Conservation (phyloP, 2,329 filamentous ascomycete species). For the Fusarium guadeloupense region DNA sequence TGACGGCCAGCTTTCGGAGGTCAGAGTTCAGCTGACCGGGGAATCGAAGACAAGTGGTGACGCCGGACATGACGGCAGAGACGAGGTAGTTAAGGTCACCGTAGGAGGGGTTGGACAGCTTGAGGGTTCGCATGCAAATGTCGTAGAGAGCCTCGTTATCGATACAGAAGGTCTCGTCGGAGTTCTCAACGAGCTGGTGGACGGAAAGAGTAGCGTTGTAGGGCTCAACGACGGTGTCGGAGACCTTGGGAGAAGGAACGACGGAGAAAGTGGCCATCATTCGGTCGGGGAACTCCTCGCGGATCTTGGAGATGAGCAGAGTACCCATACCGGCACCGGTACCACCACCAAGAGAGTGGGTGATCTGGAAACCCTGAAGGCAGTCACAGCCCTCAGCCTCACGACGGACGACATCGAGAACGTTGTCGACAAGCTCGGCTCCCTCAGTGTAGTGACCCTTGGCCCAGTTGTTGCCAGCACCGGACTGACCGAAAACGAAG, state of each 20-base stretch:
- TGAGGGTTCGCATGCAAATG: conserved; percentile 99
- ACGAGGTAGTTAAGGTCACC: conserved; percentile 99
- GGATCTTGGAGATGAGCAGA: conserved; percentile 99
- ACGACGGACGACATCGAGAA: conserved; percentile 97
- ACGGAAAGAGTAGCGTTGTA: conserved; percentile 99
- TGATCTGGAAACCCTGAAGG: conserved; percentile 99
- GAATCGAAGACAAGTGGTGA: conserved; percentile 99
- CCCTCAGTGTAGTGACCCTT: conserved; percentile 99
- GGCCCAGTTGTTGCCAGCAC: conserved; percentile 99
- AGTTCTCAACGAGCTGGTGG: conserved; percentile 99
- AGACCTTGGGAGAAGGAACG: conserved; percentile 98
- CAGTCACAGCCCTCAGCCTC: conserved; percentile 99
- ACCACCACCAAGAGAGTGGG: conserved; percentile 99
- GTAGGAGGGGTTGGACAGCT: conserved; percentile 98
- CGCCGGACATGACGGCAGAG: conserved; percentile 99
- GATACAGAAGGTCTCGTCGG: conserved; percentile 99
- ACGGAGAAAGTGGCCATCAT: conserved; percentile 99
- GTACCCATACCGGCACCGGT: conserved; percentile 99
- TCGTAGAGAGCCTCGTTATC: conserved; percentile 99
- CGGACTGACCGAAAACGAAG: conserved; percentile 99
- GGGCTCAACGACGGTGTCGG: conserved; percentile 98
- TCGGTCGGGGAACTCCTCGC: conserved; percentile 99
- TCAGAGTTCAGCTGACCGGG: conserved; percentile 99
- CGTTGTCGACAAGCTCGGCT: conserved; percentile 97
- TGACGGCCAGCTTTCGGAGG: conserved; percentile 98